Percentiles rank a stretch among this genome's conserved stretches.
phyloP scores from a whole-genome alignment of 2,329 filamentous ascomycete genomes.

The Raffaelea ambrosiae region DNA sequence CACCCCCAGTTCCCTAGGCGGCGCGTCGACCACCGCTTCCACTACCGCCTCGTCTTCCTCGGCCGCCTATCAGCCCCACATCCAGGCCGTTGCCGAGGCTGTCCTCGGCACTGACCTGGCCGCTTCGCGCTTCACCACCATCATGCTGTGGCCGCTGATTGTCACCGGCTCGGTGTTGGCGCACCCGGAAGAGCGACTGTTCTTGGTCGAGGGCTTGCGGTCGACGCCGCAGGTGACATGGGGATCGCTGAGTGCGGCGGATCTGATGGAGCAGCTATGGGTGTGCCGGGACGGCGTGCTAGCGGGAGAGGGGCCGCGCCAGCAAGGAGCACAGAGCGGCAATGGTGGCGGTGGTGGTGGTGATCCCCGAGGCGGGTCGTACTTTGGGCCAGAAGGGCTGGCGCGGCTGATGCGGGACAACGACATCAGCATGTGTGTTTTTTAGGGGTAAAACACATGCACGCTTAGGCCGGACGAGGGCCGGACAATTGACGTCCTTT shows the following conservation, averaged over 20 bases:
- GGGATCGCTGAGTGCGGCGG: slow-evolving; percentile 9
- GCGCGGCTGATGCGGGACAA: background rate
- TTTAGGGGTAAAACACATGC: background rate
- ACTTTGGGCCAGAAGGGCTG: background rate
- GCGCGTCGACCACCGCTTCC: no score
- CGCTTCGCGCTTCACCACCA: slow-evolving; percentile 10
- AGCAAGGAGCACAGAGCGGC: no score
- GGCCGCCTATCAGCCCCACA: slow-evolving; percentile 8
- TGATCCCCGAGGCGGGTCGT: background rate
- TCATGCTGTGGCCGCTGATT: slow-evolving; percentile 13
- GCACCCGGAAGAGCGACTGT: slow-evolving; percentile 6
- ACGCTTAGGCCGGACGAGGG: no score
- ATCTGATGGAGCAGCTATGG: slow-evolving; percentile 12
- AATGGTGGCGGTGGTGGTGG: background rate
- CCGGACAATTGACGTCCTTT: no score
- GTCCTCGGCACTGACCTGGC: slow-evolving; percentile 8
- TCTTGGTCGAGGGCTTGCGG: slow-evolving; percentile 10
- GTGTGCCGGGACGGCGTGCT: slow-evolving; percentile 1
- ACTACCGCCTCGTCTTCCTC: background rate
- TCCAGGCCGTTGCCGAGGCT: slow-evolving; percentile 9
- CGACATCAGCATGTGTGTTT: background rate
- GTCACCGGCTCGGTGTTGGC: slow-evolving; percentile 11
- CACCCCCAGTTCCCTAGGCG: no score
- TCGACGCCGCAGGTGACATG: slow-evolving; percentile 7
- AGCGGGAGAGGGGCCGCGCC: background rate